Base-by-base conservation (phyloP, 1,139 yeast species). In the Suhomyces wounanorum region DNA sequence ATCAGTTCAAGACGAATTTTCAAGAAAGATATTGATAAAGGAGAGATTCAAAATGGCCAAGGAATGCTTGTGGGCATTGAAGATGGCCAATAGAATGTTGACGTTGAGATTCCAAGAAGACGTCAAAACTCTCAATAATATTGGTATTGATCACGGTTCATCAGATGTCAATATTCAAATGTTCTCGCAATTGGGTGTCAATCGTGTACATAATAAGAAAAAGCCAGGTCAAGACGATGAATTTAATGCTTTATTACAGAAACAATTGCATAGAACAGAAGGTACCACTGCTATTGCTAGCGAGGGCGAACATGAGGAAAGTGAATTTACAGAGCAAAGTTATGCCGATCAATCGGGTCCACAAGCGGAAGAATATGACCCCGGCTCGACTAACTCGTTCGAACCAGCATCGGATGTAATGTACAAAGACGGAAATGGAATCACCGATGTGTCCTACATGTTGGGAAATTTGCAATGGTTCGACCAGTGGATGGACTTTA, bases 1-100 rank as follows among this genome's bases (percentile, higher is more conserved):
- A 4, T 68, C 75, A 3, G 73, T 75, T 1, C 58, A 66, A 30
- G 66, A 70, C 47, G 65, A 61, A 6, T 45, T 8, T 5, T 18
- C 51, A 3, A 16, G 42, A 55, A 63, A 31, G 77, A 78, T 17
- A 66, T 59, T 74, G 7, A 61, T 67, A 31, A 71, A 71, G 43
- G 79, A 75, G 47, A 63, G 84, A 48, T 80, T 79, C 60, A 76
- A 73, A 44, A 84, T 84, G 89, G 82, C 80, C 10, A 73, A 75
- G 48, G 89, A 84, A 60, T 82, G 87, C 60, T 63, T 82, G 28
- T 84, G 89, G 89, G 84, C 83, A 1, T 62, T 84, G 38, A 82
- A 82, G 54, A 80, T 78, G 71, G 69, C 83, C 47, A 82, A 81
- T 57, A 79, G 80, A 52, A 75, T 82, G 56, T 65, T 82, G 44